phyloP scores from a whole-genome alignment of 768 basidiomycete genomes.

The Xerocomellus intermedius region DNA sequence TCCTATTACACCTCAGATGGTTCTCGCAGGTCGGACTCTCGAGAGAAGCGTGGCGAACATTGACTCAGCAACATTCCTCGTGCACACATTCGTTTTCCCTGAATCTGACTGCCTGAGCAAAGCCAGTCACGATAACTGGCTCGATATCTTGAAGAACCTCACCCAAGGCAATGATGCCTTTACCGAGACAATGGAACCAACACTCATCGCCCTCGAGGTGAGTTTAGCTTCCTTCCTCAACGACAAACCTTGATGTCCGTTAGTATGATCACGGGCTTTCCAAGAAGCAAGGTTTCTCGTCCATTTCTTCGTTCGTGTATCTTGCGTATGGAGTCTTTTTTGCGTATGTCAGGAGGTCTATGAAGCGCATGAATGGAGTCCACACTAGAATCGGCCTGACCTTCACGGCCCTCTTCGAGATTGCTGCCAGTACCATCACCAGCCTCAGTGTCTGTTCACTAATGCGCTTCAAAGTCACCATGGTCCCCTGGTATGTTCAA shows the following conservation, averaged over 20 bases:
- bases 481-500: slow-evolving; percentile 77
- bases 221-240: slow-evolving; percentile 14
- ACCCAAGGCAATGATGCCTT: slow-evolving; percentile 38
- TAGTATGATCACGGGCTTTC: slow-evolving; percentile 56
- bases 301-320: slow-evolving; percentile 70
- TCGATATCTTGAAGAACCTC: slow-evolving; percentile 49
- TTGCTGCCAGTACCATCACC: slow-evolving; percentile 89
- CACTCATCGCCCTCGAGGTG: slow-evolving; percentile 47
- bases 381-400: slow-evolving; percentile 91
- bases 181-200: slow-evolving; percentile 42
- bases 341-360: slow-evolving; percentile 71
- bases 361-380: slow-evolving; percentile 76
- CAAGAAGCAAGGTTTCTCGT: slow-evolving; percentile 47
- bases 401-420: slow-evolving; percentile 90
- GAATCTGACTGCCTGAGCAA: slow-evolving; percentile 67
- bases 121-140: slow-evolving; percentile 63
- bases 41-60: slow-evolving; percentile 51
- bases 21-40: slow-evolving; percentile 64
- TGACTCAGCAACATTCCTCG: slow-evolving; percentile 69
- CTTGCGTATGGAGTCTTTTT: slow-evolving; percentile 75
- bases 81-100: slow-evolving; percentile 80
- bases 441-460: slow-evolving; percentile 91
- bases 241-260: slow-evolving; percentile 8
- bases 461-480: slow-evolving; percentile 81
- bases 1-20: slow-evolving; percentile 69